Evolutionary conservation across 371 early-diverging fungal species (phyloP).

Genomic region (Mortierella sp.): DNA sequence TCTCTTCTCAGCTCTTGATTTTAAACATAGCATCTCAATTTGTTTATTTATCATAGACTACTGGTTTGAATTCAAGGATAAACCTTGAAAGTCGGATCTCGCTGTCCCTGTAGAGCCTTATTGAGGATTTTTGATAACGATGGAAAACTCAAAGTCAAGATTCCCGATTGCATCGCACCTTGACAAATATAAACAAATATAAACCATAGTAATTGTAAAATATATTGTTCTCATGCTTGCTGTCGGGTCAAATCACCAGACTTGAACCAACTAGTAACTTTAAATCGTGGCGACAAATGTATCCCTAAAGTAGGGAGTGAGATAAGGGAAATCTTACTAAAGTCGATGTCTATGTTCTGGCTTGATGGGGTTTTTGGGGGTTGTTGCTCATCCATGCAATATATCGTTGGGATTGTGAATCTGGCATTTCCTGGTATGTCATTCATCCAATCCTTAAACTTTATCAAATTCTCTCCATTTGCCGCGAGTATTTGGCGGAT

Average conservation of each 20-base stretch:
- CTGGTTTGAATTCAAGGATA: conserved; percentile 76
- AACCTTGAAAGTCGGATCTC: conserved; percentile 69
- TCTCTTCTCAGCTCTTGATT: too few species aligned
- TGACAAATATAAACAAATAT: not conserved
- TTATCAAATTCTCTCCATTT: not conserved
- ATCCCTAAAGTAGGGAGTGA: conserved; percentile 36
- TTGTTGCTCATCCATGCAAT: not conserved
- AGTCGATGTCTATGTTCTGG: not conserved
- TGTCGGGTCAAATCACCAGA: conserved; percentile 10
- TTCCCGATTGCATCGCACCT: conserved; percentile 31
- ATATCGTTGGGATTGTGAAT: conserved; percentile 31
- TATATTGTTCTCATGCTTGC: too few species aligned
- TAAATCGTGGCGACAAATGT: conserved; percentile 7
- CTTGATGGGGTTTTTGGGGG: not conserved
- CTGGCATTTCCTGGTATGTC: conserved; percentile 25
- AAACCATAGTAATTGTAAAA: too few species aligned
- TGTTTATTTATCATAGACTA: conserved; percentile 45
- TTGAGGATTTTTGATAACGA: conserved; percentile 69
- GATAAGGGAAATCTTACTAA: conserved; percentile 1
- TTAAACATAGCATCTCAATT: too few species aligned
- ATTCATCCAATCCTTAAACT: conserved; percentile 17
- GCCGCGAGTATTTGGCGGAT: not conserved
- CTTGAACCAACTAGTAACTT: conserved; percentile 29
- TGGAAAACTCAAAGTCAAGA: conserved; percentile 49
- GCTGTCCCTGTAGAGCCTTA: conserved; percentile 65